These are phyloP conservation scores for Aspergillus floridensis DNA, from an alignment of 2,329 filamentous ascomycete genomes.

Conservation along the genomic window DNA sequence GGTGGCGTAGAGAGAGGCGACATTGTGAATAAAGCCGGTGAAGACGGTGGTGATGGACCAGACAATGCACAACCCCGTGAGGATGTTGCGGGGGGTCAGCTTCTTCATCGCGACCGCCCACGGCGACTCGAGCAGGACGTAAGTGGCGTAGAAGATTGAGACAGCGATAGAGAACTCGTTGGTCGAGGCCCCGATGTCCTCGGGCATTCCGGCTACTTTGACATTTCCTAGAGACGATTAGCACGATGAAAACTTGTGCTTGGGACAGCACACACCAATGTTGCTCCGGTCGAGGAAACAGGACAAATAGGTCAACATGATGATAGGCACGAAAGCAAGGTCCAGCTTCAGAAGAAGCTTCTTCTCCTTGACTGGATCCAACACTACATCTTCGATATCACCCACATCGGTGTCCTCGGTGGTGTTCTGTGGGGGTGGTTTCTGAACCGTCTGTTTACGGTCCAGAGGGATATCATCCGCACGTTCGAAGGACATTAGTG, in stretches of 20 bases:
- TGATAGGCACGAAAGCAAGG: constrained; percentile 49
- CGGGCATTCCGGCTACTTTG: constrained; percentile 47
- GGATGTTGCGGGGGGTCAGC: constrained; percentile 42
- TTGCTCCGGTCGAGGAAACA: constrained; percentile 57
- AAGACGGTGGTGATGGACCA: constrained; percentile 53
- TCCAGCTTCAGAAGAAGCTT: constrained; percentile 51
- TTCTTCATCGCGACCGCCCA: constrained; percentile 51
- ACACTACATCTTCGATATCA: constrained; percentile 24
- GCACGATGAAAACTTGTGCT: background rate
- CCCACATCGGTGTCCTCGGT: constrained; percentile 15
- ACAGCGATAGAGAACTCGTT: constrained; percentile 49
- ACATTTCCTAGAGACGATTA: constrained; percentile 42
- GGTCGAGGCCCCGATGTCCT: constrained; percentile 43
- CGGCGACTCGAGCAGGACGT: constrained; percentile 51
- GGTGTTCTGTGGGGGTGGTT: constrained; percentile 6
- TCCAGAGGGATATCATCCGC: constrained; percentile 3
- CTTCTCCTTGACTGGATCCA: constrained; percentile 48
- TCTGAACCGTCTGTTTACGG: constrained; percentile 10
- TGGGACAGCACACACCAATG: constrained; percentile 38
- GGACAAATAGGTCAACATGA: constrained; percentile 56
- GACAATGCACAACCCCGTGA: constrained; percentile 42
- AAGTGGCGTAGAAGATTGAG: constrained; percentile 53
- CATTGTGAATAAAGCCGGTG: constrained; percentile 47
- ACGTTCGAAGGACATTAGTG: background rate
- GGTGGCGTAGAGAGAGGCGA: constrained; percentile 42